phyloP scores from a whole-genome alignment of 306 rosid genomes.

The Cucumis melo region DNA sequence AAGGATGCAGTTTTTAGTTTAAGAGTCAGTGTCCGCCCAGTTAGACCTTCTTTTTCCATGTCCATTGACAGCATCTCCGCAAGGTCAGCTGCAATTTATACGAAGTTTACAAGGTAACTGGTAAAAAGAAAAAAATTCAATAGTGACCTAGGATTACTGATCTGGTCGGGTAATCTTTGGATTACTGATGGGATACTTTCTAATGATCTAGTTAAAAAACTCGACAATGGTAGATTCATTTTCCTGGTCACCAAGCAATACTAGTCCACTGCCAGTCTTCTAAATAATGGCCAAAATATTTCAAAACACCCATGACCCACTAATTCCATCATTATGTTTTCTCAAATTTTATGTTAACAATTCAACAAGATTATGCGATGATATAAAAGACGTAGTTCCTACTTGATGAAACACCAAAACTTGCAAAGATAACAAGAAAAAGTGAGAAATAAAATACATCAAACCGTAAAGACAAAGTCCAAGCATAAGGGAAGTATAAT shows the following conservation, averaged over 20 bases:
- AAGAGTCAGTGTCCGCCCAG: constrained; percentile 77
- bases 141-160: too few relatives aligned
- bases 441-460: background rate
- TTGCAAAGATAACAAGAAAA: background rate
- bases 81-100: constrained; percentile 59
- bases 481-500: background rate
- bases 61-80: constrained; percentile 74
- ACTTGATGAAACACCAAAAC: background rate
- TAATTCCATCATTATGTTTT: background rate
- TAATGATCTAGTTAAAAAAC: background rate
- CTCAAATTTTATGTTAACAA: background rate
- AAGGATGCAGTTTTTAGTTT: constrained; percentile 83
- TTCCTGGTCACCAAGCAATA: background rate
- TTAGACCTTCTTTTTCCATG: constrained; percentile 79
- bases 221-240: background rate
- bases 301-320: background rate
- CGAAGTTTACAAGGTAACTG: constrained; percentile 9
- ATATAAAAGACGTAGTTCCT: background rate
- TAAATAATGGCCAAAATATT: background rate
- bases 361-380: background rate
- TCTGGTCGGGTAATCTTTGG: background rate
- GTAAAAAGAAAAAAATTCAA: too few relatives aligned
- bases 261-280: background rate
- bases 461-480: background rate
- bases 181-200: background rate